phyloP scores from a whole-genome alignment of 179 eudicot species.

The Actinidia arguta region DNA sequence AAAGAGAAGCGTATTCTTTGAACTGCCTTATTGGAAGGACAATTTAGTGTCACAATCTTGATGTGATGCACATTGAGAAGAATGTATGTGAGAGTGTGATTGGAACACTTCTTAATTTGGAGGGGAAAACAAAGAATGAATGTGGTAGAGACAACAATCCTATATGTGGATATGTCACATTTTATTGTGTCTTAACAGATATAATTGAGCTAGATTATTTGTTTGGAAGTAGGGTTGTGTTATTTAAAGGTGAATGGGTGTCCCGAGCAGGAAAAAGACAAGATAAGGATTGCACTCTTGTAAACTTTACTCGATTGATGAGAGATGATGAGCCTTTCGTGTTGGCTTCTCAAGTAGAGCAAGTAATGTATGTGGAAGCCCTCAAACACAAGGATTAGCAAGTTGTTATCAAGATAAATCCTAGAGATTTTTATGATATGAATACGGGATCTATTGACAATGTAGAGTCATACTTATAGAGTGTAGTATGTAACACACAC shows the following conservation, averaged over 20 bases:
- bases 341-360: background rate
- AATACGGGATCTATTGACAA: background rate
- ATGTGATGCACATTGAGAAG: no score
- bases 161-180: background rate
- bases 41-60: no score
- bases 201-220: slow-evolving; percentile 2
- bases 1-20: no score
- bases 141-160: slow-evolving; percentile 4
- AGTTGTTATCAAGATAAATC: background rate
- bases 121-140: no score
- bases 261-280: background rate
- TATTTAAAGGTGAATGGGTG: background rate
- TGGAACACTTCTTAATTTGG: no score
- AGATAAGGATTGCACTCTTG: background rate
- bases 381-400: background rate
- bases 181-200: background rate
- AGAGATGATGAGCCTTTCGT: background rate
- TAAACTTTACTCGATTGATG: background rate
- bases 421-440: background rate
- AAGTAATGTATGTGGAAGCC: background rate
- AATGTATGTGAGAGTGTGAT: no score
- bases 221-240: background rate
- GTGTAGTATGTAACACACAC: background rate
- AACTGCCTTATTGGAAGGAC: no score
- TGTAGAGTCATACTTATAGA: background rate